phyloP scores from a whole-genome alignment of 495 filamentous ascomycete species.

The Podospora pseudocomata region DNA sequence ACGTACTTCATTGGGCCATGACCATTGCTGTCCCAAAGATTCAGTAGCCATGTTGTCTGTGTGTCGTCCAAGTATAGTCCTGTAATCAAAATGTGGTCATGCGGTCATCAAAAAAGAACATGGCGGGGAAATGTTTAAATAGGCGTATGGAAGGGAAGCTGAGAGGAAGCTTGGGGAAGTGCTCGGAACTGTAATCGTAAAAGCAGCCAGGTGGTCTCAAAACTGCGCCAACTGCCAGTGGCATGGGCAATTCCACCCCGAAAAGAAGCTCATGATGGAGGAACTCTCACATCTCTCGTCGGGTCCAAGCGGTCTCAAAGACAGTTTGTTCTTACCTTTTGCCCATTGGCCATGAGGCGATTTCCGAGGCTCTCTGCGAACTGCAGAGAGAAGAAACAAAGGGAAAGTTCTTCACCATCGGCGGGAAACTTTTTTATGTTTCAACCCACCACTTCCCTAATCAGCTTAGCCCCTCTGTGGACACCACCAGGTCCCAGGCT shows the following conservation, averaged over 20 bases:
- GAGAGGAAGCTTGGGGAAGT: conserved; percentile 4
- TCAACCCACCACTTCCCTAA: conserved; percentile 11
- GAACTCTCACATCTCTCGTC: neutral
- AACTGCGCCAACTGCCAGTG: conserved; percentile 14
- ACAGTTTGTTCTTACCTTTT: conserved; percentile 7
- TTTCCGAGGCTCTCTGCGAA: neutral
- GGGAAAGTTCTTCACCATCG: neutral
- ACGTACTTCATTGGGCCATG: neutral
- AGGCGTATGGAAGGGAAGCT: neutral
- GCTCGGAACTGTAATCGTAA: conserved; percentile 3
- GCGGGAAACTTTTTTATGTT: neutral
- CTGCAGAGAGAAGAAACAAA: neutral
- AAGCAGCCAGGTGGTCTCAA: conserved; percentile 14
- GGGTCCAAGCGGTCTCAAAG: neutral
- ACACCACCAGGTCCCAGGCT: neutral
- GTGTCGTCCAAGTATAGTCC: neutral
- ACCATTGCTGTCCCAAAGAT: conserved; percentile 3
- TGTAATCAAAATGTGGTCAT: conserved; percentile 1
- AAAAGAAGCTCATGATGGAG: neutral
- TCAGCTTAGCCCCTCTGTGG: conserved; percentile 3
- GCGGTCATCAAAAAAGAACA: neutral
- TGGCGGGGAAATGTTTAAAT: neutral
- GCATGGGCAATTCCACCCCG: conserved; percentile 11
- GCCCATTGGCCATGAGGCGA: conserved; percentile 2
- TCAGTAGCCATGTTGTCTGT: conserved; percentile 14